Percentiles rank a stretch among this genome's conserved stretches.
These are phyloP conservation scores for Hypoxylon rickii DNA, from an alignment of 495 filamentous ascomycete genomes.

Conservation along the genomic window DNA sequence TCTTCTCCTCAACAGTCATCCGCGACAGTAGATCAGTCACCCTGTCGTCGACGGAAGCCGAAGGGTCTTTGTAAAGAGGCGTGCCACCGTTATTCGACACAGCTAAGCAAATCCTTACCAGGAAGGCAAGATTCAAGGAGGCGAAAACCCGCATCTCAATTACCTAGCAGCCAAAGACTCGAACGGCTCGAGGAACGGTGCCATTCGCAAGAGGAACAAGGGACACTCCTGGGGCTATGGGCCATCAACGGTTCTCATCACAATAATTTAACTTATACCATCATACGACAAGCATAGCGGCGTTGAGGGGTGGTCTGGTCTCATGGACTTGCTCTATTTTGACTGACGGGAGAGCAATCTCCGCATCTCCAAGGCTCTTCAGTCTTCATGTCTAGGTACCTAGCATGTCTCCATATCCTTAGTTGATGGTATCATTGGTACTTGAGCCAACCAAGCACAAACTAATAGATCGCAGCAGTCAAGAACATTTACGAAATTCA, in stretches of 20 bases:
- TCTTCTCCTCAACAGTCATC: conserved; percentile 74
- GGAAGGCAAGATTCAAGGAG: conserved; percentile 3
- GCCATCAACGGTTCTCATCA: conserved; percentile 14
- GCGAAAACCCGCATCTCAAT: conserved; percentile 9
- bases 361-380: conserved; percentile 12
- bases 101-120: conserved; percentile 5
- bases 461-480: too few species aligned
- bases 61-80: conserved; percentile 64
- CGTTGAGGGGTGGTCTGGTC: conserved; percentile 8
- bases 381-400: neutral
- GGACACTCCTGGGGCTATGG: neutral
- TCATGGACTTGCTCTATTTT: conserved; percentile 1
- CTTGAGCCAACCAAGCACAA: too few species aligned
- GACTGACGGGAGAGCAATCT: conserved; percentile 19
- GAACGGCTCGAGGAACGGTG: neutral
- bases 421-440: neutral
- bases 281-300: conserved; percentile 14
- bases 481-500: too few species aligned
- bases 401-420: too few species aligned
- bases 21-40: conserved; percentile 66
- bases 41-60: conserved; percentile 61
- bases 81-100: conserved; percentile 7
- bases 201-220: too few species aligned
- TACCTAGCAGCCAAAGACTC: neutral
- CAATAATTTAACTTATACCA: neutral